Evolutionary conservation across 2,329 filamentous ascomycete species (phyloP), one percentile per base, ranked within the genome.

Genomic region (Cucurbitaria berberidis): DNA sequence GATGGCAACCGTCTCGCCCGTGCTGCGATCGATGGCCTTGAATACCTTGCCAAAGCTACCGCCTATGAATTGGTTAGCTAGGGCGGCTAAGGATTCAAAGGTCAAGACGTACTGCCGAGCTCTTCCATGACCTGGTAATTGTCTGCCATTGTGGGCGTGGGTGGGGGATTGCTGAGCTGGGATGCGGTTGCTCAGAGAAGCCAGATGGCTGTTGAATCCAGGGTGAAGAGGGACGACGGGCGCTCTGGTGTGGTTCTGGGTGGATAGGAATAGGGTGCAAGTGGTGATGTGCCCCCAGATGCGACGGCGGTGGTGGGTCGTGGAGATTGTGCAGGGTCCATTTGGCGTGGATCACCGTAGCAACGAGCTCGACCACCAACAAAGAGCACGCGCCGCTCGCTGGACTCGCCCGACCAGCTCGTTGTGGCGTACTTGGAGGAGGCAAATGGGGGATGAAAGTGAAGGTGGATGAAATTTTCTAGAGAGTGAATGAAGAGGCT

Each of bases 41-140:
- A 96, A 99, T 27, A 99, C 95, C 39, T 93, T 87, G 51, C 95
- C 95, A 75, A 99, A 99, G 75, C 93, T 97, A 53, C 93, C 93
- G 76, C 91, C 91, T 96, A 48, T 22, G 41, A 30, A 27, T 8
- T 29, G 39, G 53, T 72, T 34, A 72, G 66, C 51, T 35, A 35
- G 13, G 19, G 39, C 1, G 5, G 36, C 11, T 8, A 10, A 11
- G 15, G 10, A 19, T n/a, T 36, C 32, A 18, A 35, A 30, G 21
- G 18, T 9, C 5, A 13, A 49, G 24, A 69, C 90, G 80, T 81
- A 96, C 93, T 93, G 70, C 93, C 93, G 69, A 98, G 84, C 81
- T 98, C 95, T 82, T 98, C 93, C 69, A 98, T 84, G 74, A 98
- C 90, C 78, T 96, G 90, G 77, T 96, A 99, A 73, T 90, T 89